A percentile compares a stretch with the other conserved stretches of the same genome.
Evolutionary conservation across 176 grass and related monocot genomes (phyloP).

Genomic region (Ensete glaucum): DNA sequence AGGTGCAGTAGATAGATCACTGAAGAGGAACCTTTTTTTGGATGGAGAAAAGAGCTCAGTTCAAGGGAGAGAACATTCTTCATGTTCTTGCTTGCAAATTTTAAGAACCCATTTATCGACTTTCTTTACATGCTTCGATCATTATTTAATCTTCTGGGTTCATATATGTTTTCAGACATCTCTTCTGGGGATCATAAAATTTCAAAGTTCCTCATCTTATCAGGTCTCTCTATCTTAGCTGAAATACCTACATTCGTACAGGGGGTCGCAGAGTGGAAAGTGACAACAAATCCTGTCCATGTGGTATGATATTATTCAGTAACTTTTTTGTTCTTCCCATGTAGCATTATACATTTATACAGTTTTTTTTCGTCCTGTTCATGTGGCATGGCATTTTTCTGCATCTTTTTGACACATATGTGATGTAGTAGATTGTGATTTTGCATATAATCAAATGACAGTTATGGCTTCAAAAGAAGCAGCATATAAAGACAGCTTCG

Average conservation of each 20-base stretch:
- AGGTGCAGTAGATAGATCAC: background rate
- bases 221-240: conserved; percentile 95
- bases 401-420: background rate
- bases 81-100: background rate
- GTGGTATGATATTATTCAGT: conserved; percentile 47
- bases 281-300: conserved; percentile 93
- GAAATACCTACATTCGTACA: conserved; percentile 95
- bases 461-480: background rate
- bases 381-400: conserved; percentile 61
- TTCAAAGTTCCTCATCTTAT: conserved; percentile 17
- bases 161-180: conserved; percentile 6
- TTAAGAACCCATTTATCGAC: background rate
- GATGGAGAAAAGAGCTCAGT: background rate
- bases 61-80: too few relatives aligned
- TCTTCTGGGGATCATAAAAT: conserved; percentile 14
- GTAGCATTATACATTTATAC: too few relatives aligned
- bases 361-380: conserved; percentile 34
- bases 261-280: conserved; percentile 87
- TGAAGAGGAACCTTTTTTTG: background rate
- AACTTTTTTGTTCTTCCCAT: background rate
- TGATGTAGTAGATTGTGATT: background rate
- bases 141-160: background rate
- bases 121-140: background rate
- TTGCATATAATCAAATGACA: conserved; percentile 4
- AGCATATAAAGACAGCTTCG: background rate